Conservation (phyloP, 139 green algal species). For the Chlorella sp. region DNA sequence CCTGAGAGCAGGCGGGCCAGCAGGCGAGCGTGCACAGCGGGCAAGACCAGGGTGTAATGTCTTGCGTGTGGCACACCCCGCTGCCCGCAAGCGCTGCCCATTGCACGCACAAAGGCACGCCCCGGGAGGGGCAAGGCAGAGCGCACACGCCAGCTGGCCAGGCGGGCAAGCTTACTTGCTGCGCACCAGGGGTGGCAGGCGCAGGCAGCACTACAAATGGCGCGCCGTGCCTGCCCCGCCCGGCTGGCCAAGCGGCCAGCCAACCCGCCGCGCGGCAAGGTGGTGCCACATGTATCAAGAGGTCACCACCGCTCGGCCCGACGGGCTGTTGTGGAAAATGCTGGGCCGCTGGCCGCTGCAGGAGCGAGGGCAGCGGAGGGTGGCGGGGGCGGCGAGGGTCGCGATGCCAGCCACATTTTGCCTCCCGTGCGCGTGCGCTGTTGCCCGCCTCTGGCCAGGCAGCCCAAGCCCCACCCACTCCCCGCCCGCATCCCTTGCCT, state of each 20-base stretch:
- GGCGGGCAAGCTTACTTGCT: not conserved
- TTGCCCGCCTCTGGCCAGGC: not conserved
- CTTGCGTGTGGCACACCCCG: not conserved
- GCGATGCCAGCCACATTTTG: not conserved
- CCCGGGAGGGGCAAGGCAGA: not conserved
- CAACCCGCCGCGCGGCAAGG: not conserved
- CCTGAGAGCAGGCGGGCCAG: not conserved
- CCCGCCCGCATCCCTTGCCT: too few species aligned
- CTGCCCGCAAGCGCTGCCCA: not conserved
- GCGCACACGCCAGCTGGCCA: not conserved
- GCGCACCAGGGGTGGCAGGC: not conserved
- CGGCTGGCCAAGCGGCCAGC: not conserved
- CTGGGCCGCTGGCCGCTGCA: constrained; percentile 8
- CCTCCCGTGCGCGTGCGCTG: not conserved
- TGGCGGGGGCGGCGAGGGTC: not conserved
- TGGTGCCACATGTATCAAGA: constrained; percentile 18
- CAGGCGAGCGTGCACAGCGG: not conserved
- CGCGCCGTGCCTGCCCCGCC: not conserved
- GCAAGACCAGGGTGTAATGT: not conserved
- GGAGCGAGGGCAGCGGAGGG: not conserved
- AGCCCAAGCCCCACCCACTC: too few species aligned
- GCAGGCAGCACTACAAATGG: not conserved
- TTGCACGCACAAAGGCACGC: not conserved
- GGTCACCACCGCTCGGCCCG: not conserved
- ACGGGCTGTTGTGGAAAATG: constrained; percentile 3